phyloP scores from a whole-genome alignment of 768 basidiomycete species.

The Tricholomella constricta region DNA sequence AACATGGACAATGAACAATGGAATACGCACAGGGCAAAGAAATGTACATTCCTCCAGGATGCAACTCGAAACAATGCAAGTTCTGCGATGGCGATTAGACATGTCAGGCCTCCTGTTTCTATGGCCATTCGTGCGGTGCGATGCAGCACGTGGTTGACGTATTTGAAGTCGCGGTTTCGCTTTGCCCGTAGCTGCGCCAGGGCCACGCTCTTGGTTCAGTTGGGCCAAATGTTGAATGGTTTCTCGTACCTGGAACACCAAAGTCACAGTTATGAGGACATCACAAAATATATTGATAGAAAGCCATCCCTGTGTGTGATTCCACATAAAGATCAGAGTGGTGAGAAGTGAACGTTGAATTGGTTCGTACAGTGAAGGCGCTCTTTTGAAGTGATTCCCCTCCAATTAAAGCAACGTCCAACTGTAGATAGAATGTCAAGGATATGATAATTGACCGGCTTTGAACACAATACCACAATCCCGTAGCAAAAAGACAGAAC shows the following conservation, averaged over 20 bases:
- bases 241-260: neutral
- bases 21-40: neutral
- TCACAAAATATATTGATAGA: neutral
- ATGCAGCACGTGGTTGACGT: neutral
- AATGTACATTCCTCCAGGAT: neutral
- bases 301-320: neutral
- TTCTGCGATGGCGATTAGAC: neutral
- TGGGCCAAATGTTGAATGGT: no score
- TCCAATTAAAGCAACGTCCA: neutral
- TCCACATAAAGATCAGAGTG: neutral
- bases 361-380: neutral
- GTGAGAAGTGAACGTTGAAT: neutral
- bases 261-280: neutral
- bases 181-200: neutral
- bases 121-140: neutral
- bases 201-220: no score
- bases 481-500: neutral
- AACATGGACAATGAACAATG: no score
- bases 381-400: neutral
- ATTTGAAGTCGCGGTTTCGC: neutral
- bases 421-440: neutral
- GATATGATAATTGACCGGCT: neutral
- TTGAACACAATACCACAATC: neutral
- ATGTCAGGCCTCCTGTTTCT: constrained; percentile 2
- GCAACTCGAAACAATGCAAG: neutral